These are phyloP conservation scores for Silene latifolia DNA, from an alignment of 148 eudicot species.

Conservation along the genomic window DNA sequence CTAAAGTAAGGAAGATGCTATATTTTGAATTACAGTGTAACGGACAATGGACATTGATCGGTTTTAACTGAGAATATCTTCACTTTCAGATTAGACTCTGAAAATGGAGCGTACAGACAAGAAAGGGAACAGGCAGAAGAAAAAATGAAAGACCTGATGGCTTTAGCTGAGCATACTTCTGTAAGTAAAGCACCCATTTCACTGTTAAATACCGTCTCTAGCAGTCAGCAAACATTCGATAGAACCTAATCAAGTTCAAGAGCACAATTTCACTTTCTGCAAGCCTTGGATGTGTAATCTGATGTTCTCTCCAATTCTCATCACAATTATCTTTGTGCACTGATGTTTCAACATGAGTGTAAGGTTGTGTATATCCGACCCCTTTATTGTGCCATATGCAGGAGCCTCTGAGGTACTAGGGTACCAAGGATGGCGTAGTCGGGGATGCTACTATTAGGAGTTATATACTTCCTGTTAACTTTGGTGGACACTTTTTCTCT, in stretches of 20 bases:
- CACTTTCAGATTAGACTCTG: conserved; percentile 60
- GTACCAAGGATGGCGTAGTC: too few species aligned
- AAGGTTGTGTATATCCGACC: too few species aligned
- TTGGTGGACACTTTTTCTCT: background rate
- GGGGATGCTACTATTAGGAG: too few species aligned
- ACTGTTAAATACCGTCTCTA: background rate
- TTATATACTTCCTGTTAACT: background rate
- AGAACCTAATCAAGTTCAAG: background rate
- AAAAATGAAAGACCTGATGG: conserved; percentile 68
- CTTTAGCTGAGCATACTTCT: conserved; percentile 76
- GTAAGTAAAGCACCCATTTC: conserved; percentile 43
- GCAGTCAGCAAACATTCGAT: background rate
- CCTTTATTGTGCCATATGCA: too few species aligned
- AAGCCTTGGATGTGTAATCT: too few species aligned
- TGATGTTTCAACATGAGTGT: too few species aligned
- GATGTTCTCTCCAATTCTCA: too few species aligned
- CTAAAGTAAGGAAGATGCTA: conserved; percentile 52
- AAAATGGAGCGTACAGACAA: conserved; percentile 39
- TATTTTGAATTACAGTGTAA: conserved; percentile 4
- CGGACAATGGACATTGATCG: background rate
- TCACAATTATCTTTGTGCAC: too few species aligned
- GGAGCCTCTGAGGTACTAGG: too few species aligned
- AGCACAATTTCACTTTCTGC: background rate
- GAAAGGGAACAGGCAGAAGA: conserved; percentile 55
- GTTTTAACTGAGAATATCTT: conserved; percentile 14